Conservation (phyloP, 2,329 filamentous ascomycete genomes). For the Diaporthe citriasiana region DNA sequence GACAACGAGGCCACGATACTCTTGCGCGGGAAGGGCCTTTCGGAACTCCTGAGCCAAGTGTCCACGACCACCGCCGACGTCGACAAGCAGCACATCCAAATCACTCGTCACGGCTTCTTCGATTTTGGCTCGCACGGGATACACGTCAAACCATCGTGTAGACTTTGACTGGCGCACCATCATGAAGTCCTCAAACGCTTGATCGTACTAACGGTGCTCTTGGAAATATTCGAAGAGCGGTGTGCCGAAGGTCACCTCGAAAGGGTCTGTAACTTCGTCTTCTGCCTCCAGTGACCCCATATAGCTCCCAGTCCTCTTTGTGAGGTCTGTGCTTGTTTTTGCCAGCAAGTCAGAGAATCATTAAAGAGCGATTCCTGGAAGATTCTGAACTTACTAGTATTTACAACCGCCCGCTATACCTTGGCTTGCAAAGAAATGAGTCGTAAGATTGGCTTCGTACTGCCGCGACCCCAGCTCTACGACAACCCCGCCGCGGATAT, state of each 20-base stretch:
- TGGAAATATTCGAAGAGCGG: background rate
- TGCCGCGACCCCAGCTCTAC: background rate
- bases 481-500: background rate
- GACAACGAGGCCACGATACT: background rate
- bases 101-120: background rate
- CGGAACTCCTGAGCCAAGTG: conserved; percentile 11
- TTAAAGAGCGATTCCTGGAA: background rate
- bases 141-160: conserved; percentile 1
- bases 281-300: background rate
- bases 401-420: conserved; percentile 3
- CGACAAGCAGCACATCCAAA: background rate
- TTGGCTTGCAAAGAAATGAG: conserved; percentile 20
- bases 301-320: background rate
- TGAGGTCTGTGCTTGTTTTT: background rate
- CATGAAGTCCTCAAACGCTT: background rate
- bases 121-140: background rate
- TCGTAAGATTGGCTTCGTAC: background rate
- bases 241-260: background rate
- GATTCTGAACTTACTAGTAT: background rate
- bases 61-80: background rate
- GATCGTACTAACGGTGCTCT: background rate
- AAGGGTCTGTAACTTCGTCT: background rate
- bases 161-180: background rate
- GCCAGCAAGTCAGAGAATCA: background rate
- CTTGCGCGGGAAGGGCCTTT: background rate